These are phyloP conservation scores for Kwoniella shandongensis DNA, from an alignment of 768 basidiomycete species.

Conservation along the genomic window DNA sequence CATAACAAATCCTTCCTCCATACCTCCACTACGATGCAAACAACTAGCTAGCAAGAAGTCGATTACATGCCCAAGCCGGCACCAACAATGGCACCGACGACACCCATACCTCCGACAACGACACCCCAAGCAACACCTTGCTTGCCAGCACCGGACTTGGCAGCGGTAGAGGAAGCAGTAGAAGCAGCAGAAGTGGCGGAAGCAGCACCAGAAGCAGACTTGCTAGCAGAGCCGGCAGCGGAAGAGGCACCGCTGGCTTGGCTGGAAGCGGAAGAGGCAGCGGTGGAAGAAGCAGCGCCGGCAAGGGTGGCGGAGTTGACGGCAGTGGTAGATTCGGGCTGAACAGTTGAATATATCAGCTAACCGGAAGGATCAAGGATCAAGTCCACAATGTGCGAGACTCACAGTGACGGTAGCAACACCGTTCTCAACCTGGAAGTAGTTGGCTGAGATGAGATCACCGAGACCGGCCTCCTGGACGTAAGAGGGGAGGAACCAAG, in stretches of 20 bases:
- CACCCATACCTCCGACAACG: conserved; percentile 36
- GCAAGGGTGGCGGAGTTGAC: conserved; percentile 66
- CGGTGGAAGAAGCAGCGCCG: conserved; percentile 33
- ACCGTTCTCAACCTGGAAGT: conserved; percentile 73
- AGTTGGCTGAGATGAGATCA: conserved; percentile 66
- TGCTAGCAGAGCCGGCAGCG: conserved; percentile 18
- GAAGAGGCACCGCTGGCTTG: conserved; percentile 23
- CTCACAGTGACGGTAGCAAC: conserved; percentile 60
- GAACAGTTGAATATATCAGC: neutral
- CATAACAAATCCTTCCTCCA: no score
- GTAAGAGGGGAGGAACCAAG: conserved; percentile 64
- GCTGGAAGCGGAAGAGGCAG: conserved; percentile 28
- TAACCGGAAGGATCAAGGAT: neutral
- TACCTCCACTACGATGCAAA: no score
- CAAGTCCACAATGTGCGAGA: neutral
- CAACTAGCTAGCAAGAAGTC: no score
- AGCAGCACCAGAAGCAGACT: conserved; percentile 27
- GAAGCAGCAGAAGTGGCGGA: conserved; percentile 23
- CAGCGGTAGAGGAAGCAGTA: conserved; percentile 12
- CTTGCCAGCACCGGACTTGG: conserved; percentile 21
- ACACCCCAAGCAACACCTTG: conserved; percentile 29
- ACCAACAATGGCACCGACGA: conserved; percentile 41
- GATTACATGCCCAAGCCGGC: conserved; percentile 16
- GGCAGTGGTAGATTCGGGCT: conserved; percentile 60
- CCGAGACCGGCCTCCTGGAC: conserved; percentile 62